phyloP scores from a whole-genome alignment of 2,329 filamentous ascomycete species.

The Arthrobotrys pseudoclavata region DNA sequence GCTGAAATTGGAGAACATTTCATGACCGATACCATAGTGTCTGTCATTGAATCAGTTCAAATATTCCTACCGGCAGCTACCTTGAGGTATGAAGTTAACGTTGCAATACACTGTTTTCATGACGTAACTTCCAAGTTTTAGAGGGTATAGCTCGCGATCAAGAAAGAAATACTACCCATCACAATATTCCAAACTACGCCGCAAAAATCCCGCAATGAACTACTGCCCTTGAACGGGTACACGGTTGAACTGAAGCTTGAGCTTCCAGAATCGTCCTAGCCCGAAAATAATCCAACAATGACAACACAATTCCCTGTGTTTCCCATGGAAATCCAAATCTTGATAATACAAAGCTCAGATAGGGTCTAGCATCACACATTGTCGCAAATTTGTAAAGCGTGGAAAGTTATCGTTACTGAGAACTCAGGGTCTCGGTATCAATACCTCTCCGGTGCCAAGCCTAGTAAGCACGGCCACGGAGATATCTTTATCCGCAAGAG shows the following conservation, averaged over 20 bases:
- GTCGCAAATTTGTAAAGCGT: conserved; percentile 29
- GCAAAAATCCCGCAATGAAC: too few relatives aligned
- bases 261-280: not conserved
- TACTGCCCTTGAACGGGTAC: too few relatives aligned
- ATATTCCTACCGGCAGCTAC: too few relatives aligned
- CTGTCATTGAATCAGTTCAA: too few relatives aligned
- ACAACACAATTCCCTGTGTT: conserved; percentile 35
- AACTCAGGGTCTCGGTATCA: conserved; percentile 1
- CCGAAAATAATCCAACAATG: conserved; percentile 44
- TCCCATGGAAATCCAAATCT: conserved; percentile 43
- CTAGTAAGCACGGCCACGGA: not conserved
- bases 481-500: conserved; percentile 24
- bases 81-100: too few relatives aligned
- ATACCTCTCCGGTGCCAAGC: not conserved
- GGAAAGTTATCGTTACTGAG: conserved; percentile 19
- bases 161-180: too few relatives aligned
- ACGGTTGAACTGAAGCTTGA: not conserved
- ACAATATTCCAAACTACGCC: too few relatives aligned
- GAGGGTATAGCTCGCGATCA: too few relatives aligned
- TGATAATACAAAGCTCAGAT: conserved; percentile 21
- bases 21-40: too few relatives aligned
- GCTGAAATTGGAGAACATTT: too few relatives aligned
- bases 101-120: too few relatives aligned
- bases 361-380: conserved; percentile 23
- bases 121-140: too few relatives aligned